Evolutionary conservation across 768 basidiomycete species (phyloP), one percentile per base, ranked within the genome.

Genomic region (Daedaleopsis nitida): DNA sequence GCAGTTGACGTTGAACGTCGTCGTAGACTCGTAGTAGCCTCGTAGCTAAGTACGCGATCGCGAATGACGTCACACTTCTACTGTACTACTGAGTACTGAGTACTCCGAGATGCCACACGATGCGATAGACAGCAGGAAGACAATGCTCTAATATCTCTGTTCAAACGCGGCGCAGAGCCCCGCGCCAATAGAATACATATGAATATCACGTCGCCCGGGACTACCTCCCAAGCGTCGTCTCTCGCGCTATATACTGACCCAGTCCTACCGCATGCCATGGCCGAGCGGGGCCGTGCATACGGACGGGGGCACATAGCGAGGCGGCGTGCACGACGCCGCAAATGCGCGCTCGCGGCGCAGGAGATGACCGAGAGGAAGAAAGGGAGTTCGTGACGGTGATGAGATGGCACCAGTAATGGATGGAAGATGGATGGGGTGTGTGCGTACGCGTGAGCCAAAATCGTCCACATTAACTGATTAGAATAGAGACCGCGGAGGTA

Each of bases 401-500:
- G 4, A 32, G 27, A 32, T 32, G 7, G 27, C 27, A 32, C 27
- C 27, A 32, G 27, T 32, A 32, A 32, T 32, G 27, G 27, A 3
- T 3, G 27, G 27, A 32, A 32, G 27, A 32, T 32, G 27, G 27
- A 32, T 32, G 27, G n/a, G 9, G 37, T 23, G 50, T 51, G 24
- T n/a, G 17, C 7, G 34, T 32, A n/a, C 2, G 50, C 37, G 17
- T n/a, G 51, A 52, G 39, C 39, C 39, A 42, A n/a, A 32, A 38
- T 35, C 51, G 51, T 52, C 51, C 51, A 38, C 51, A 52, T 52
- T 52, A 52, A 35, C 51, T 35, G 51, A 52, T 52, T 52, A 52
- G 51, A 52, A 52, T 52, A 52, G 32, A 10, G 51, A 52, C 17
- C 51, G 19, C 12, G 34, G 17, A 52, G 37, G 32, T 52, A 35